These are phyloP conservation scores for Macrocystidia cucumis DNA, from an alignment of 1,284 basidiomycete genomes.

Conservation along the genomic window DNA sequence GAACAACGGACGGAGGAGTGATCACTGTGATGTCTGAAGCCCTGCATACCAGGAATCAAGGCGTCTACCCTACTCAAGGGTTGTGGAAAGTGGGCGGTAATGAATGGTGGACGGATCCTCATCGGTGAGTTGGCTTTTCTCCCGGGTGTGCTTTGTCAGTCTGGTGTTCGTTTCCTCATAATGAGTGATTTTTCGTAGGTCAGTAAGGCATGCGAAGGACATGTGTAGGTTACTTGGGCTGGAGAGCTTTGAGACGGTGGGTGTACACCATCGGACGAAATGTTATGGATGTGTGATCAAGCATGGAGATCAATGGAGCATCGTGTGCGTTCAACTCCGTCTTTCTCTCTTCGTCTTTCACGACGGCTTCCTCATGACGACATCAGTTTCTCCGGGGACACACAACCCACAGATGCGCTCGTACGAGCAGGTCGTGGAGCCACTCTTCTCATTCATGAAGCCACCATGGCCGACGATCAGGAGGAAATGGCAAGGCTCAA, in stretches of 20 bases:
- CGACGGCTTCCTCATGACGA: constrained; percentile 5
- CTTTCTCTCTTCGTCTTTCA: constrained; percentile 9
- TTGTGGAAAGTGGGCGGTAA: constrained; percentile 30
- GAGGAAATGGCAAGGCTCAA: constrained; percentile 69
- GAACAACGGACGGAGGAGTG: no score
- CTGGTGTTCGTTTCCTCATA: constrained; percentile 2
- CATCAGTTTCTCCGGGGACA: constrained; percentile 80
- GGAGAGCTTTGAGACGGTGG: constrained; percentile 50
- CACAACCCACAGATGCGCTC: constrained; percentile 68
- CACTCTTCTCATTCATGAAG: constrained; percentile 90
- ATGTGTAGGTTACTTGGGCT: constrained; percentile 49
- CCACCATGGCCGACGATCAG: constrained; percentile 80
- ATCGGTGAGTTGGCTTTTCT: constrained; percentile 20
- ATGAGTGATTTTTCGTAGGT: constrained; percentile 21
- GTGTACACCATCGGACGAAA: constrained; percentile 66
- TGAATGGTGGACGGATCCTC: constrained; percentile 34
- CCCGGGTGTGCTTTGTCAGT: background rate
- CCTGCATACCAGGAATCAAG: constrained; percentile 36
- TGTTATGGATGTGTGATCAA: constrained; percentile 69
- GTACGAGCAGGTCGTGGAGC: constrained; percentile 60
- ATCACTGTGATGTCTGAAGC: constrained; percentile 46
- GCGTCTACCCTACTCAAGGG: constrained; percentile 30
- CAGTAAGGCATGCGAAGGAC: constrained; percentile 24
- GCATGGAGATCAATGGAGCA: constrained; percentile 72
- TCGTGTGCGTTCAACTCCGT: constrained; percentile 47